Conservation (phyloP, 371 early-diverging fungal species). For the Neoconidiobolus thromboides region DNA sequence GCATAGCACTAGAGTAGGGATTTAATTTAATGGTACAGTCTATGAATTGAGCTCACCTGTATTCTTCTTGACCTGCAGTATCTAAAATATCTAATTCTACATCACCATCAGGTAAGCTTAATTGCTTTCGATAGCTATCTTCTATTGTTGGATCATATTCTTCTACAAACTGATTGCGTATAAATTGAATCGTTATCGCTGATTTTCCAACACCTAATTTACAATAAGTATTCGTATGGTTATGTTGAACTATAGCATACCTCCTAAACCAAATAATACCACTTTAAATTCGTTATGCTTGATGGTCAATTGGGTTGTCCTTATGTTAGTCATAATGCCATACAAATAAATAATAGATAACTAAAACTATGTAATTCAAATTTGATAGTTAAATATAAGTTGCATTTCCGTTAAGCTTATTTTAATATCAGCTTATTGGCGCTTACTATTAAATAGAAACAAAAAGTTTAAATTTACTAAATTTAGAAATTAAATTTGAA, state of each 20-base stretch:
- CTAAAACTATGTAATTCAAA: too few relatives aligned
- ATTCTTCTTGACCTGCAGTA: conserved; percentile 76
- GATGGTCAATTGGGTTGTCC: too few relatives aligned
- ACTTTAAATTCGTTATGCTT: background rate
- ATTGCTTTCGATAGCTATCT: conserved; percentile 69
- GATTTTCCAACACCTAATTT: conserved; percentile 65
- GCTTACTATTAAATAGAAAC: too few relatives aligned
- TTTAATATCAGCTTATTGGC: too few relatives aligned
- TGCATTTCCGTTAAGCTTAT: too few relatives aligned
- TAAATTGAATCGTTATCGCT: conserved; percentile 83
- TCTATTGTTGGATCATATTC: conserved; percentile 85
- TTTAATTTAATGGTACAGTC: background rate
- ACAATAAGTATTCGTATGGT: background rate
- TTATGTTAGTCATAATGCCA: too few relatives aligned
- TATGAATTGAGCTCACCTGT: conserved; percentile 22
- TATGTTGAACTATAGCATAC: background rate
- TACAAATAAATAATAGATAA: too few relatives aligned
- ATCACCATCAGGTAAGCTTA: conserved; percentile 64
- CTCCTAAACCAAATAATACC: background rate
- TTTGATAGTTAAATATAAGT: too few relatives aligned
- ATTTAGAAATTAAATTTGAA: too few relatives aligned
- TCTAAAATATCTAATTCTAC: conserved; percentile 80
- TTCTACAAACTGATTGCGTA: conserved; percentile 74
- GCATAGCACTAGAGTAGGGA: conserved; percentile 47
- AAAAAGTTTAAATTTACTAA: too few relatives aligned